A percentile compares a stretch with the other conserved stretches of the same genome.
These are phyloP conservation scores for Alternaria sp. DNA, from an alignment of 2,329 filamentous ascomycete genomes.

Conservation along the genomic window DNA sequence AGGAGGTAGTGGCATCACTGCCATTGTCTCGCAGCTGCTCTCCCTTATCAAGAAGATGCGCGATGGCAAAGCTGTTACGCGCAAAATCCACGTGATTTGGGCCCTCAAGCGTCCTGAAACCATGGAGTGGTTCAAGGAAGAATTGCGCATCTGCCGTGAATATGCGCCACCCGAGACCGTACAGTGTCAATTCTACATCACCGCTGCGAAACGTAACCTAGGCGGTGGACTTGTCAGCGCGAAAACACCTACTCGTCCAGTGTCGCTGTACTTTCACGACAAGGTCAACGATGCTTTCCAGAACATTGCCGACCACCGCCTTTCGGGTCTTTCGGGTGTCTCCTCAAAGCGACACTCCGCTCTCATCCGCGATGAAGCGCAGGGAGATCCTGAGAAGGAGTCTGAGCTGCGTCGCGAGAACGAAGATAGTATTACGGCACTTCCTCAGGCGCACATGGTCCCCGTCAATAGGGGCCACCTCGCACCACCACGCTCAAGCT, in stretches of 20 bases:
- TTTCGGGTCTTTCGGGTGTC: conserved; percentile 54
- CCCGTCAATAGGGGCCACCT: conserved; percentile 55
- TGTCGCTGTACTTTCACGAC: conserved; percentile 82
- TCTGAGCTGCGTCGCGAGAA: conserved; percentile 81
- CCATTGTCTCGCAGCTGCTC: conserved; percentile 87
- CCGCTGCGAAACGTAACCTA: conserved; percentile 70
- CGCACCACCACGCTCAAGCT: conserved; percentile 33
- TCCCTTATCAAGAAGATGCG: conserved; percentile 97
- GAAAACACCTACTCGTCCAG: conserved; percentile 62
- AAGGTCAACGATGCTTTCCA: conserved; percentile 88
- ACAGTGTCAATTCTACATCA: conserved; percentile 95
- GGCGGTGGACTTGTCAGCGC: conserved; percentile 62
- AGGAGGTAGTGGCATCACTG: conserved; percentile 93
- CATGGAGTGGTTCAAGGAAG: conserved; percentile 98
- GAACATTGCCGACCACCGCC: conserved; percentile 79
- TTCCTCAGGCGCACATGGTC: conserved; percentile 67
- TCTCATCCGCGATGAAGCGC: conserved; percentile 81
- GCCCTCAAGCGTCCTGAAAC: conserved; percentile 88
- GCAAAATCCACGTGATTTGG: conserved; percentile 93
- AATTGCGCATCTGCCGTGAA: conserved; percentile 89
- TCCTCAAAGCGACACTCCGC: conserved; percentile 75
- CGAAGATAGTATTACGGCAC: conserved; percentile 83
- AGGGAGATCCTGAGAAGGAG: conserved; percentile 80
- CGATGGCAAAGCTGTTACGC: conserved; percentile 91
- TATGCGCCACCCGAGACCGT: conserved; percentile 87